Evolutionary conservation across 208 protist species (phyloP).

Genomic region (Leishmania tropica): DNA sequence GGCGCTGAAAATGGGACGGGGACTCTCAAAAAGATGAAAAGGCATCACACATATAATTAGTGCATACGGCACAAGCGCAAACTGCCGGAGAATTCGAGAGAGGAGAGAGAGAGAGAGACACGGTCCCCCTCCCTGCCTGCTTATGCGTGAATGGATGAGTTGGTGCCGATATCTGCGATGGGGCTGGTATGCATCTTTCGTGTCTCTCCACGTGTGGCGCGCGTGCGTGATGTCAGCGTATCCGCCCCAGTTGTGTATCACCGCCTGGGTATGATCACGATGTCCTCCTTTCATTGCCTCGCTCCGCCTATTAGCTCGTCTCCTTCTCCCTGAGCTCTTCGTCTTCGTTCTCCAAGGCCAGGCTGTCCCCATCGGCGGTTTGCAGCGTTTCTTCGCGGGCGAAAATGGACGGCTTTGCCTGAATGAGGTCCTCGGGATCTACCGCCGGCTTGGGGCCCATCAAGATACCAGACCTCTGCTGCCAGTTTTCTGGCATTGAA

Average conservation of each 20-base stretch:
- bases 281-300: not conserved
- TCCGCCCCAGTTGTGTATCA: not conserved
- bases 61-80: not conserved
- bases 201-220: not conserved
- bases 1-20: not conserved
- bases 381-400: constrained; percentile 21
- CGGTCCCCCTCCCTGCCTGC: not conserved
- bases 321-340: not conserved
- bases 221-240: not conserved
- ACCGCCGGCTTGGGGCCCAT: constrained; percentile 13
- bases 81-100: not conserved
- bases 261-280: not conserved
- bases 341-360: constrained; percentile 2
- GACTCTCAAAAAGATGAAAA: not conserved
- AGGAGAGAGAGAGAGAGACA: not conserved
- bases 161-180: not conserved
- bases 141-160: not conserved
- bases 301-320: not conserved
- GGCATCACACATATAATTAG: not conserved
- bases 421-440: constrained; percentile 26
- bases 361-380: constrained; percentile 16
- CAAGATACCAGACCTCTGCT: constrained; percentile 7
- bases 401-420: constrained; percentile 22
- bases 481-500: not conserved
- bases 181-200: not conserved